Percentiles rank a stretch among this genome's conserved stretches.
Conservation (phyloP, 225 moss, liverwort and hornwort genomes). For the Marchantia paleacea region DNA sequence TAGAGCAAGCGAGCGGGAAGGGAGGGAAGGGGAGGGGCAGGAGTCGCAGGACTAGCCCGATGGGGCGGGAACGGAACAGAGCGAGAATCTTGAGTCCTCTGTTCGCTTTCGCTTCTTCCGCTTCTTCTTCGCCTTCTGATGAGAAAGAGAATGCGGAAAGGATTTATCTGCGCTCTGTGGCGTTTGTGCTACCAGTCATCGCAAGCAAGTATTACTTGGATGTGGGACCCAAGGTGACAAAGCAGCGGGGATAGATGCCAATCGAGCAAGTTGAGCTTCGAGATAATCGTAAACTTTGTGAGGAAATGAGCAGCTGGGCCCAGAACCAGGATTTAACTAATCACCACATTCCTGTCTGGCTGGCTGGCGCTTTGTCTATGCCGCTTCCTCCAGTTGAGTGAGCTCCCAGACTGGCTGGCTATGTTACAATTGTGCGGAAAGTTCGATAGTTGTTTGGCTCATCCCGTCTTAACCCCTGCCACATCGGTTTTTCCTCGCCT, state of each 20-base stretch:
- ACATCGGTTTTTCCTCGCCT: background rate
- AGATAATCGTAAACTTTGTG: background rate
- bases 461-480: background rate
- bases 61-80: background rate
- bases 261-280: constrained; percentile 4
- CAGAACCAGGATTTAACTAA: background rate
- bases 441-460: background rate
- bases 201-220: background rate
- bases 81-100: background rate
- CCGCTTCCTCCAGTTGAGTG: background rate
- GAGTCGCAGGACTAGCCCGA: background rate
- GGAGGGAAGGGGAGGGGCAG: no score
- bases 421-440: background rate
- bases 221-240: background rate
- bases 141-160: background rate
- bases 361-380: background rate
- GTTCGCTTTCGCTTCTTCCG: background rate
- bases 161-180: background rate
- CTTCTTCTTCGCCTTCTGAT: no score
- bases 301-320: background rate
- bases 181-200: background rate
- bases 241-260: background rate
- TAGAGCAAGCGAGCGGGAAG: background rate
- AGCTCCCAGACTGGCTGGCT: background rate
- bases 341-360: background rate